Conservation (phyloP, 192 early-diverging fungal species). For the Dissophora globulifera region DNA sequence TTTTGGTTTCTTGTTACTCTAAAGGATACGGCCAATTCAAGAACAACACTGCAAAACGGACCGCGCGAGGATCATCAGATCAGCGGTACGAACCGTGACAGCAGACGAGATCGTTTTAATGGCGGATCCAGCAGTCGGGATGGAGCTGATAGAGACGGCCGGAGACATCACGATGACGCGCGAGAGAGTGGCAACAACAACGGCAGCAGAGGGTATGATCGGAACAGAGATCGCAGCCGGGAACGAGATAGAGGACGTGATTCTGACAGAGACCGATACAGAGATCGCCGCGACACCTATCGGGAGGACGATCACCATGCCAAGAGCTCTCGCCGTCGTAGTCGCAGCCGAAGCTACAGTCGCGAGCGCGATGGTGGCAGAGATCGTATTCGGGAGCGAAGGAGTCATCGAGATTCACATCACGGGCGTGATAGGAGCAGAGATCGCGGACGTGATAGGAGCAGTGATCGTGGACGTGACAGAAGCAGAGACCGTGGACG, state of each 20-base stretch:
- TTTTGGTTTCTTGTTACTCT: not conserved
- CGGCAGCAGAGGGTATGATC: constrained; percentile 9
- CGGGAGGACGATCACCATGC: constrained; percentile 12
- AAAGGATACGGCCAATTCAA: constrained; percentile 4
- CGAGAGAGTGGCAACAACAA: too few relatives aligned
- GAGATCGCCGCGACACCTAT: constrained; percentile 11
- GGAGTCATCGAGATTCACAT: constrained; percentile 6
- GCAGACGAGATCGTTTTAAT: constrained; percentile 20
- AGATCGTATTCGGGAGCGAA: constrained; percentile 18
- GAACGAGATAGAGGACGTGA: not conserved
- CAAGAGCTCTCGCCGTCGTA: constrained; percentile 39
- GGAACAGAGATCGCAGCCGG: constrained; percentile 18
- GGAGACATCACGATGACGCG: constrained; percentile 15
- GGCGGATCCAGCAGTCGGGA: constrained; percentile 36
- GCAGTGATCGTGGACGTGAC: constrained; percentile 23
- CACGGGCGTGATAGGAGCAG: constrained; percentile 28
- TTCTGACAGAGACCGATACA: not conserved
- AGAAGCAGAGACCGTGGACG: constrained; percentile 22
- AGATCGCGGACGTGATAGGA: constrained; percentile 13
- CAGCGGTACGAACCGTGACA: constrained; percentile 20
- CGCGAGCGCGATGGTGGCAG: constrained; percentile 33
- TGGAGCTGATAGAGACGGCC: not conserved
- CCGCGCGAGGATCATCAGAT: constrained; percentile 16
- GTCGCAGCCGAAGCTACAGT: constrained; percentile 39
- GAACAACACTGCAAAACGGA: constrained; percentile 3